These are phyloP conservation scores for Podaxis sp. DNA, from an alignment of 768 basidiomycete species.

Conservation along the genomic window DNA sequence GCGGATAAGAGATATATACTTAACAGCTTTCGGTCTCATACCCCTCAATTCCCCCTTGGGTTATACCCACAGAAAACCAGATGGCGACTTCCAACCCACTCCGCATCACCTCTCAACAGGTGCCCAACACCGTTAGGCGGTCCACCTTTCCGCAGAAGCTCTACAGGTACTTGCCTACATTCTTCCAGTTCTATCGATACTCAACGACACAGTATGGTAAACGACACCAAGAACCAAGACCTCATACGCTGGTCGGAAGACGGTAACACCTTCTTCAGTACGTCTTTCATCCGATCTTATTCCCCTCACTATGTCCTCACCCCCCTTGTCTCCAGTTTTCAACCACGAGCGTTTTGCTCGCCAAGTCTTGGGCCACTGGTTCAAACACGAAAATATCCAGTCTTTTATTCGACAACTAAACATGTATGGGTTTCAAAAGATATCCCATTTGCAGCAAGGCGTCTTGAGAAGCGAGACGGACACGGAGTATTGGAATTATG, in stretches of 20 bases:
- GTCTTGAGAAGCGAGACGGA: constrained; percentile 81
- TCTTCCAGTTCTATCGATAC: not conserved
- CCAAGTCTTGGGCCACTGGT: constrained; percentile 88
- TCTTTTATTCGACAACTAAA: constrained; percentile 92
- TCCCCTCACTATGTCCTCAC: not conserved
- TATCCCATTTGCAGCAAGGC: constrained; percentile 93
- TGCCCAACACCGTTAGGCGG: not conserved
- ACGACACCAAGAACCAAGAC: constrained; percentile 74
- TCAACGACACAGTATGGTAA: constrained; percentile 69
- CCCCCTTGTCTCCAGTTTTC: constrained; percentile 51
- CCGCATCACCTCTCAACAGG: not conserved
- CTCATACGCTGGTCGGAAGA: constrained; percentile 90
- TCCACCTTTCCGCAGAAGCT: not conserved
- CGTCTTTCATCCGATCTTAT: not conserved
- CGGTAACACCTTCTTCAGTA: constrained; percentile 92
- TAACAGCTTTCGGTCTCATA: not conserved
- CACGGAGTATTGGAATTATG: constrained; percentile 88
- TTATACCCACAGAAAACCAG: not conserved
- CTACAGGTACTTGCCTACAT: not conserved
- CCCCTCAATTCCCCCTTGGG: not conserved
- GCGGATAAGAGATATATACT: not conserved
- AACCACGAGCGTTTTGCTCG: constrained; percentile 88
- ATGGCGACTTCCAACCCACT: not conserved
- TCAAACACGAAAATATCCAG: constrained; percentile 95
- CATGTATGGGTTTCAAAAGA: constrained; percentile 95